Evolutionary conservation across 1,284 basidiomycete species (phyloP), one percentile per base, ranked within the genome.

Genomic region (Sphagnurus paluster): DNA sequence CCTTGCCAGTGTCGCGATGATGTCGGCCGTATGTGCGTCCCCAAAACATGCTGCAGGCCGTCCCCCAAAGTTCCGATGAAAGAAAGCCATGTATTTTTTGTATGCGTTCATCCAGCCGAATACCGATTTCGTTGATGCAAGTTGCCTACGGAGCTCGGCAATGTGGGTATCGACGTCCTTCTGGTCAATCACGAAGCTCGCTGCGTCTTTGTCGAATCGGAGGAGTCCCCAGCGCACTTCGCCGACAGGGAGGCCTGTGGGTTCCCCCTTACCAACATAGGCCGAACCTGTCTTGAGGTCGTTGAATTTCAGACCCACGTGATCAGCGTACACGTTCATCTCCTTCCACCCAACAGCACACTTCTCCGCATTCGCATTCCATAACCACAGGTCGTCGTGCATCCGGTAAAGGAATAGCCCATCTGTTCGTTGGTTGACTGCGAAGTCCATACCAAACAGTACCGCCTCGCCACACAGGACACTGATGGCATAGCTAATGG

Each of bases 51-150:
- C 48, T 0, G 68, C 64, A 2, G 71, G 67, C 3, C 59, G 57
- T 4, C 68, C 67, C 8, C 68, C 70, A 41, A 72, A 71, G 48
- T 72, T 72, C 9, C 70, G 59, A 17, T 62, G 46, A 53, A 73
- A 66, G 55, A 72, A 73, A 6, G 62, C 62, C 64, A 69, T 68
- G 49, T 72, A 74, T 50, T 70, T 71, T 61, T 74, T 74, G 49
- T 69, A 72, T 2, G 59, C 64, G 50, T 71, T 70, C 16, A 70
- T 61, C 67, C 70, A 74, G 0, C 71, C 70, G 43, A 73, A 67
- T 24, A 73, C 57, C 1, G 69, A 71, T 48, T 65, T 67, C 21
- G 70, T 67, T 5, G 62, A 60, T 0, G 56, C 52, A 0, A 75
- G 62, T 50, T 73, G 72, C 14, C 67, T 64, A 14, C 63, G 62